Base-by-base conservation (phyloP, 179 eudicot species). In the Spergularia azorica region DNA sequence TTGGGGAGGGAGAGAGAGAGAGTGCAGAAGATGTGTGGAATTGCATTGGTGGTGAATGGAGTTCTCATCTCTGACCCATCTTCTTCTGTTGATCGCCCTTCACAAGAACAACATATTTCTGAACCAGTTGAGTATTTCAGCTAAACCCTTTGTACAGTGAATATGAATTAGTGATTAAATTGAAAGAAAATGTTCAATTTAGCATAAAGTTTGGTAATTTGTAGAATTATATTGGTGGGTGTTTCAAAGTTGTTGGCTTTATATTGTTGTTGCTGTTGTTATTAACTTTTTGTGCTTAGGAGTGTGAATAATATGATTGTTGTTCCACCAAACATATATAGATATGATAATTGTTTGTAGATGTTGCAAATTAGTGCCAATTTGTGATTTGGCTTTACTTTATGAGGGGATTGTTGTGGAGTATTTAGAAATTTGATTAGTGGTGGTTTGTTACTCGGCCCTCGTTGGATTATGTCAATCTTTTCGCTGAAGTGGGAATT, bases 21-120 rank as follows among this genome's bases (percentile, higher is more conserved):
- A 51, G 15, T 59, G 38, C 3, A 54, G 72, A 79, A 75, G 70
- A 94, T 94, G 98, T 92, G 98, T 69, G 98, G 98, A 55, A 94
- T 94, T 59, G 93, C 92, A 58, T 52, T 94, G 70, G 81, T 92
- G 63, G 38, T 92, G 11, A 75, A 84, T 11, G 97, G 97, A 55
- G 67, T 94, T 73, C 76, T 77, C 11, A 66, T 94, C 39, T 46
- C 32, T 46, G 80, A 87, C 58, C 77, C 80, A 43, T 79, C 71
- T 26, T 10, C 75, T 43, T 9, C 83, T 7, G n/a, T 55, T 62
- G 55, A 10, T 36, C 63, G 13, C 58, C 14, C 6, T 67, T 71
- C 65, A 59, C 2, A 48, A 6, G 54, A 11, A 14, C 67, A 48
- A 12, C 61, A 21, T 71, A 17, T 50, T 67, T 17, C 63, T 63